Conservation (phyloP, 2,329 filamentous ascomycete genomes). For the Penicillium capsulatum region DNA sequence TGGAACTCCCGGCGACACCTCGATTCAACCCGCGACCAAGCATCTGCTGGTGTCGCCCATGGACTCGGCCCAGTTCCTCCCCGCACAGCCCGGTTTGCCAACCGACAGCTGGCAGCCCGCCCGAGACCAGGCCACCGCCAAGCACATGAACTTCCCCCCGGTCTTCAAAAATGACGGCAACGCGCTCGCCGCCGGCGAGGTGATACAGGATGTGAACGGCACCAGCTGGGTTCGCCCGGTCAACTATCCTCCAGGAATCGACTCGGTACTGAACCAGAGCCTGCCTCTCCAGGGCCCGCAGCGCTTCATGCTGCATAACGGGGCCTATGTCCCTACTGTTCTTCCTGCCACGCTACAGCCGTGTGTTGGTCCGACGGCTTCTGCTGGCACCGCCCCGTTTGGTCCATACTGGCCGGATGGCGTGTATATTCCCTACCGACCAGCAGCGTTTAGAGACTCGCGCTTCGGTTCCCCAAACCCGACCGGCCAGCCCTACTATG, state of each 20-base stretch:
- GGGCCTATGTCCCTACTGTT: constrained; percentile 55
- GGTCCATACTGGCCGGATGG: constrained; percentile 63
- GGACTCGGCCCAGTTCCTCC: constrained; percentile 36
- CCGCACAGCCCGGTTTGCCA: constrained; percentile 30
- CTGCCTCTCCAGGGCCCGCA: constrained; percentile 41
- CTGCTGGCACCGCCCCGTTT: constrained; percentile 54
- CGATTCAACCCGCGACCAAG: constrained; percentile 70
- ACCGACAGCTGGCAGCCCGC: constrained; percentile 31
- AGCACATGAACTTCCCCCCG: constrained; percentile 38
- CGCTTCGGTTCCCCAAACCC: constrained; percentile 37
- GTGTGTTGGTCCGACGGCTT: constrained; percentile 55
- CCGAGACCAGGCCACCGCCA: constrained; percentile 29
- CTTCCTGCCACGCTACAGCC: constrained; percentile 58
- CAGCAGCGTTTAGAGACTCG: constrained; percentile 54
- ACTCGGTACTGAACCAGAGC: constrained; percentile 59
- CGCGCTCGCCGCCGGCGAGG: constrained; percentile 24
- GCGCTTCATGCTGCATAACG: constrained; percentile 42
- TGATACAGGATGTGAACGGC: constrained; percentile 32
- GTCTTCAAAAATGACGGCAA: constrained; percentile 38
- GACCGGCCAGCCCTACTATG: constrained; percentile 25
- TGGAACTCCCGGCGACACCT: constrained; percentile 69
- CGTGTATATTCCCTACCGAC: constrained; percentile 57
- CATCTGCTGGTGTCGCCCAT: constrained; percentile 71
- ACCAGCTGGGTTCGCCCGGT: constrained; percentile 43
- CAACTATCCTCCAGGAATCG: constrained; percentile 51